Base-by-base conservation (phyloP, 176 grass and related monocot genomes). In the Phoenix dactylifera region DNA sequence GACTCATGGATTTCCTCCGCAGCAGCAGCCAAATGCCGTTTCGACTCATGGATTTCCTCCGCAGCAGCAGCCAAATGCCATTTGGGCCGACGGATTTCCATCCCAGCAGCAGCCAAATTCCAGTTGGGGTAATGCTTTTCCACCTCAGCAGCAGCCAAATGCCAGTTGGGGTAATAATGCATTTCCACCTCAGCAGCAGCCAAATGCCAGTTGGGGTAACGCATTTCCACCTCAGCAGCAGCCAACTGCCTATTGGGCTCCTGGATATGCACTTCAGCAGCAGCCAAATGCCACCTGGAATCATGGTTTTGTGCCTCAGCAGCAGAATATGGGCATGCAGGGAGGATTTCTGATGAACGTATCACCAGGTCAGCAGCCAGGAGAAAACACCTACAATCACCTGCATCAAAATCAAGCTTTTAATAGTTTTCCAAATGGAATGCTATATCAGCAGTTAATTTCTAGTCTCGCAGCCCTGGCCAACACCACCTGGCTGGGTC, bases 341-440 rank as follows among this genome's bases (percentile, higher is more conserved):
- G 81, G 76, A 74, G 86, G 72, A 57, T 26, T 79, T 16, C 64
- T 71, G 48, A 64, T 68, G 17, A 76, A 73, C 62, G 63, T 90
- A 50, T 66, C 79, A 72, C 75, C 81, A 35, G 69, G 39, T 56
- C 69, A 82, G 54, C 56, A 82, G 1, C 54, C 68, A 1, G 75
- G 75, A 55, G 67, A 68, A 51, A 81, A 19, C 32, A 64, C 74
- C 22, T 76, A 66, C 30, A 75, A 48, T 52, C 78, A 79, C 18
- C 79, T 82, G 55, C 57, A 73, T 18, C 82, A 79, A 60, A 79
- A 66, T 63, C 87, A 73, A 19, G 73, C 58, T 19, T 85, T 76
- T 10, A 44, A 70, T 29, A 56, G 54, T 29, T 79, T 85, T 32
- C 82, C 30, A 1, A 82, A 59, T 44, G 51, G 66, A 82, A 71